Base-by-base conservation (phyloP, 495 filamentous ascomycete genomes). In the Hypoxylon perforatum region DNA sequence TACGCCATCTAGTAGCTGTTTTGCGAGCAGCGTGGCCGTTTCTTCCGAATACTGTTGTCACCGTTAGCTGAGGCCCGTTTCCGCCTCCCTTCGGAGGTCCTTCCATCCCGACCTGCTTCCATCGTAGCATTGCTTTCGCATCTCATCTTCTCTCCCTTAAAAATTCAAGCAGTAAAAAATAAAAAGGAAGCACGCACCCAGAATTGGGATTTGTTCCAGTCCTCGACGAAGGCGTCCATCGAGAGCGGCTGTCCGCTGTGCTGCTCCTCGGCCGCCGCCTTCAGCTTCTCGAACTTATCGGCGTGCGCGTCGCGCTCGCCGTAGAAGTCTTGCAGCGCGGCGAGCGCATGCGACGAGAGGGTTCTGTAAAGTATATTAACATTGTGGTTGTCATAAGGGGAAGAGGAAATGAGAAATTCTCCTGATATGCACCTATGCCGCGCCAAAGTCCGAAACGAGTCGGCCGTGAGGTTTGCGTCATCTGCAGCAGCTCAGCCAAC, bases 151-250 rank as follows among this genome's bases (percentile, higher is more conserved):
- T n/a, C n/a, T 39, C 14, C 22, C 4, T 39, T 22, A 1, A 4
- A 36, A 57, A 44, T 18, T 25, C 38, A 18, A 67, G 9, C 46
- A 21, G 19, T 5, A 19, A 39, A 10, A 14, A 22, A 12, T 30
- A 53, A 18, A 44, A 21, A 51, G 6, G n/a, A 72, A 48, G 10
- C 6, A 72, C 80, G 0, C 76, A 90, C 87, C 90, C 90, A 91
- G 70, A 94, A 93, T 73, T 94, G 91, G 55, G 84, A 88, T 57
- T 89, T 83, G 57, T 93, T 90, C 91, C 91, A 94, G 73, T 94
- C 89, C 78, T 94, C 91, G 0, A 80, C 77, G 73, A 94, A 94
- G 12, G 84, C 78, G 3, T 90, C 88, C 83, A 94, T 94, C 5
- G 83, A 87, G 28, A 91, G 61, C 38, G 77, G 71, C 18, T 77